phyloP scores from a whole-genome alignment of 108 stramenopile genomes.

The Skeletonema grethae region DNA sequence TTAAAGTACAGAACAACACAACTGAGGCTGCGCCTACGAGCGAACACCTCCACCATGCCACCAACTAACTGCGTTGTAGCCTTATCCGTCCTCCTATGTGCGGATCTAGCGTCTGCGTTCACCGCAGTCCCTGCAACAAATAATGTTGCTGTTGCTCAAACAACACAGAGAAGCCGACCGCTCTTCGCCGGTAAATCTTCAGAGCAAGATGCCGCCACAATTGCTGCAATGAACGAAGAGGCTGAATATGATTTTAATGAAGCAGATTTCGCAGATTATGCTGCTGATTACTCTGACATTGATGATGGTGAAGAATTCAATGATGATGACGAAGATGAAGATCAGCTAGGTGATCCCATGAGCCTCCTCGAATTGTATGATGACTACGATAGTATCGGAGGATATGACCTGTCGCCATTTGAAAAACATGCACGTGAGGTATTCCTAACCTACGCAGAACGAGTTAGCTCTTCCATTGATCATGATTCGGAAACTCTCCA shows the following conservation, averaged over 20 bases:
- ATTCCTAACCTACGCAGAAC: slow-evolving; percentile 42
- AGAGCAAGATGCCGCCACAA: not conserved
- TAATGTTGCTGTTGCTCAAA: not conserved
- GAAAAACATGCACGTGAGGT: slow-evolving; percentile 51
- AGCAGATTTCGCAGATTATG: slow-evolving; percentile 45
- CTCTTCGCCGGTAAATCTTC: not conserved
- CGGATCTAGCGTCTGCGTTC: not conserved
- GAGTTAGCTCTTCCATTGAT: slow-evolving; percentile 43
- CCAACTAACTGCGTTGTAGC: not conserved
- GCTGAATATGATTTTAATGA: slow-evolving; percentile 51
- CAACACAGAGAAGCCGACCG: not conserved
- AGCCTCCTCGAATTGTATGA: slow-evolving; percentile 10
- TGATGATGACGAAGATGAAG: slow-evolving; percentile 16
- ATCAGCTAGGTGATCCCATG: slow-evolving; percentile 10
- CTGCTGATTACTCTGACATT: slow-evolving; percentile 30
- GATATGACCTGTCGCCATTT: slow-evolving; percentile 44
- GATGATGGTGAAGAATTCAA: slow-evolving; percentile 4
- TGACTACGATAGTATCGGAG: slow-evolving; percentile 21
- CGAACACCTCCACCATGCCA: not conserved
- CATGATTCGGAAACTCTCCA: slow-evolving; percentile 29
- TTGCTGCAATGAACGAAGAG: slow-evolving; percentile 9
- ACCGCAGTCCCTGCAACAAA: not conserved
- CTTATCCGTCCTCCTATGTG: slow-evolving; percentile 4
- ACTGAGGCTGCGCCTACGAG: too few species aligned
- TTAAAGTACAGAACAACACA: too few species aligned